Base-by-base conservation (phyloP, 2,329 filamentous ascomycete species). In the Fonsecaea nubica region DNA sequence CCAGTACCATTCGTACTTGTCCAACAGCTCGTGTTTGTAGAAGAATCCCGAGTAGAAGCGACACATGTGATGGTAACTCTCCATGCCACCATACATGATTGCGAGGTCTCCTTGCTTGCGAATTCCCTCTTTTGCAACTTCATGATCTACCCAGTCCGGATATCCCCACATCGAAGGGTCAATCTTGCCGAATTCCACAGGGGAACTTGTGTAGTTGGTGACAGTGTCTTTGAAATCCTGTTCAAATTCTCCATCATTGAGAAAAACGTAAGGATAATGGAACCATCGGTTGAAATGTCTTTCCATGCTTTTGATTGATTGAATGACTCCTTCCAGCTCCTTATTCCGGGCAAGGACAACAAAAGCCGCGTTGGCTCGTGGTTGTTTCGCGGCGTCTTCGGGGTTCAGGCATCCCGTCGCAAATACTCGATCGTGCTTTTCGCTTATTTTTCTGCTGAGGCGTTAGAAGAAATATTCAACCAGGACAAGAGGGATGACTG, bases 1-100 rank as follows among this genome's bases (percentile, higher is more conserved):
- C 95, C 95, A 99, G 84, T 99, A 99, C 95, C 95, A 99, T 77
- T 98, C 93, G 81, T 98, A 99, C 80, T 98, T 98, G 76, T 91
- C 87, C 54, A 99, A 86, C 38, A 98, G 87, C 71, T 93, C 91
- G 77, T 99, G 95, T 79, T 97, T 97, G 84, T 95, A 99, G 82
- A 99, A 99, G 81, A 96, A 95, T 90, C 94, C 95, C 70, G 95
- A 99, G 82, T 99, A 99, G 84, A 99, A 99, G 73, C 95, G 89
- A 78, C 95, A 99, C 95, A 99, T 99, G 80, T 96, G 90, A 76
- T 99, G 95, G 77, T 99, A 99, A 80, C 93, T 97, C 79, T 98
- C 95, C 85, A 99, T 90, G 55, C 95, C 95, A 78, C 95, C 95
- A 77, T 98, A 99, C 95, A 99, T 99, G 83, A 99, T 96, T 55